Evolutionary conservation across 805 yeast genomes (phyloP), one percentile per base, ranked within the genome.

Genomic region (Wickerhamiella kazuoi): DNA sequence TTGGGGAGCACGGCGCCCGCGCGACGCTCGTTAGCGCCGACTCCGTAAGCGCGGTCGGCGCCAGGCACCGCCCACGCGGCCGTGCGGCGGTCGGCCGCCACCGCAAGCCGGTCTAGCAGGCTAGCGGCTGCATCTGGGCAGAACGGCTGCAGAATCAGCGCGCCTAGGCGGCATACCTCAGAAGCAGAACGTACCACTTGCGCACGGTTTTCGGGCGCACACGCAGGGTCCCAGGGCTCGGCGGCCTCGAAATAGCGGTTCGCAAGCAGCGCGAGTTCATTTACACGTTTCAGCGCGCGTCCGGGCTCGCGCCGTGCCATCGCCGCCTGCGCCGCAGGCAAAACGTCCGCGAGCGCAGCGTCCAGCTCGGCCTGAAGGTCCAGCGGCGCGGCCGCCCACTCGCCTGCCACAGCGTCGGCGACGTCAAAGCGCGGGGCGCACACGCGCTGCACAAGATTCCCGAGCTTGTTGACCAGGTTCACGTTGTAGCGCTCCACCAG

Each of bases 391-490:
- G 28, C 4, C 21, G 30, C 26, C 4, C 23, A 16, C 3, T 33
- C 26, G 4, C 24, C 35, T 2, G 20, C 23, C 9, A 47, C 38
- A 3, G 46, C 21, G 3, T 30, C 38, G 3, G 33, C 21, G 15
- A 81, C 63, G 50, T 67, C 57, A 50, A 87, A 87, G 41, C 75
- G 73, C 26, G 68, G 63, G 1, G 86, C 81, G 40, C 93, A 74
- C 28, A 76, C 69, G 43, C 98, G 65, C 44, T 76, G 70, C 17
- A 79, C 64, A 36, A 86, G 63, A 51, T 87, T 90, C 35, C 90
- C 84, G 60, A 76, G 76, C 54, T 86, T 86, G 43, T 83, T 82
- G 41, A 82, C 74, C 31, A 87, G 62, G 48, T 74, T 71, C 17
- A 55, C 49, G 37, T 60, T 57, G 46, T 64, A 61, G 11, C 62